Evolutionary conservation across 805 yeast species (phyloP), one percentile per base, ranked within the genome.

Genomic region (Millerozyma acaciae): DNA sequence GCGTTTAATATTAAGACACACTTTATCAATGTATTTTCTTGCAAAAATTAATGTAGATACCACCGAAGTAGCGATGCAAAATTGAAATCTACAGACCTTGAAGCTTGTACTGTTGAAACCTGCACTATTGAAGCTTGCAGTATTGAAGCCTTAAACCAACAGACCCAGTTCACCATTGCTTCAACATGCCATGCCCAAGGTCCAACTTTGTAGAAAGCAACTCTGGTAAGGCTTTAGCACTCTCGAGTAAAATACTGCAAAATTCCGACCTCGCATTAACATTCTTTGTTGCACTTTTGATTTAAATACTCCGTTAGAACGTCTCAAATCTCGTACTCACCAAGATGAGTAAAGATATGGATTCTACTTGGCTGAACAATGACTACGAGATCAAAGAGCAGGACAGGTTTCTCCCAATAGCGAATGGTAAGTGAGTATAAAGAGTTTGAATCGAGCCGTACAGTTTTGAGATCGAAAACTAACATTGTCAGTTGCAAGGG

Each of bases 401-500:
- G 40, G 70, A 65, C 45, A 50, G 72, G 28, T 65, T 47, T 36
- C 50, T 66, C 21, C 72, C 72, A 5, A 62, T 66, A 21, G 72
- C 72, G 21, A 66, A 66, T 39, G 68, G 65, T 58, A 45, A 17
- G 65, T 55, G 16, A 14, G 3, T 18, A 26, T 4, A 15, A 6
- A 10, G 16, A 13, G 16, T 10, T 16, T 13, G n/a, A 22, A 26
- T n/a, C 16, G 13, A 13, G 6, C 23, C 12, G 14, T 17, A 8
- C 12, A 16, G 14, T n/a, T n/a, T n/a, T n/a, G 16, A 23, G 8
- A 23, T n/a, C 14, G 6, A 16, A 26, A 19, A 43, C 43, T 35
- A 41, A 39, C 47, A 23, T 8, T 12, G 5, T 13, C 14, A 65
- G 74, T 77, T 39, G 81, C 83, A n/a, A 63, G 90, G 33, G 74